Evolutionary conservation across 345 rosid species (phyloP), one percentile per base, ranked within the genome.

Genomic region (Rhodamnia rubescens): DNA sequence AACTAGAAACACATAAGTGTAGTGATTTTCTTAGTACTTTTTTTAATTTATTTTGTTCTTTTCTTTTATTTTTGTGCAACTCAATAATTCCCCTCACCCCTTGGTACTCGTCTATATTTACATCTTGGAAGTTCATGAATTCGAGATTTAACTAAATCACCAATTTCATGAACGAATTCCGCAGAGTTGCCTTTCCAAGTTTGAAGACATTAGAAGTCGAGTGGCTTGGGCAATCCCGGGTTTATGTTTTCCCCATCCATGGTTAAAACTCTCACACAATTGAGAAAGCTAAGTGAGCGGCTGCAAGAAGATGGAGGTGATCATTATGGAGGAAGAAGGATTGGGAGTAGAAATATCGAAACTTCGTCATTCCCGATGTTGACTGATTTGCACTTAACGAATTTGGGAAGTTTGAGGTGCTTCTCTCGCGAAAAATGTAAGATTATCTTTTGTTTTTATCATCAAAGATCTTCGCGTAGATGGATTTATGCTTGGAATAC

Each of bases 131-230:
- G 12, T 50, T 10, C 11, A 10, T 50, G 13, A 50, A 50, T 57
- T 10, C 7, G 5, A 10, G 1, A 26, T 57, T 26, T 10, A 24
- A 57, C 1, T 0, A 2, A 58, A n/a, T 58, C 29, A 58, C 8
- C 1, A n/a, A n/a, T 58, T 1, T 0, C 4, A 0, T 11, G 32
- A 26, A 4, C 1, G 16, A 58, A 58, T 22, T 3, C 2, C 2
- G 11, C 16, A n/a, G 12, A n/a, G 13, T 22, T 11, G 2, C 27
- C 5, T 56, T 56, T 11, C 27, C 9, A 0, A 56, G 11, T 0
- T 56, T 56, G n/a, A 12, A 22, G 27, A 22, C 5, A 11, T 24
- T 56, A 11, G 27, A 22, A 11, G 4, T 56, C 27, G 0, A 3
- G n/a, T 1, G 6, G 1, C 13, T 22, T 24, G 1, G 2, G 1